phyloP scores from a whole-genome alignment of 2,329 filamentous ascomycete genomes.

The Biscogniauxia marginata region DNA sequence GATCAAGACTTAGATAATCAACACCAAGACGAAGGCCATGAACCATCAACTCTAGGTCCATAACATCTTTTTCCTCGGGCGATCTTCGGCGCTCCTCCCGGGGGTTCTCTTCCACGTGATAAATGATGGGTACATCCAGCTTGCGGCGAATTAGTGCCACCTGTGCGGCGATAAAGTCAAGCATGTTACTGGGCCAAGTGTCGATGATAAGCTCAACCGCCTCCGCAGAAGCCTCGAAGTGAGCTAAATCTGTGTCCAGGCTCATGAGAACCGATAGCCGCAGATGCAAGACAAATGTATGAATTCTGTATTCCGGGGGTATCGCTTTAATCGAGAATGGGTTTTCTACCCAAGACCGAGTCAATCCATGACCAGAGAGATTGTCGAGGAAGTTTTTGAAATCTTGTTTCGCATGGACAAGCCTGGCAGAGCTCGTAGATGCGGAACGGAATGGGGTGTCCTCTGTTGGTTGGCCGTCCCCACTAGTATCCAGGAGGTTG shows the following conservation, averaged over 20 bases:
- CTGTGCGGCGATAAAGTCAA: conserved; percentile 51
- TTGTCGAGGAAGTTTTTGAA: conserved; percentile 59
- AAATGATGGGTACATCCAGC: conserved; percentile 55
- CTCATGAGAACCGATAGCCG: conserved; percentile 57
- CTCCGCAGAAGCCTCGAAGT: conserved; percentile 58
- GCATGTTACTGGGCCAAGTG: conserved; percentile 50
- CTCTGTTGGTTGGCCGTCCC: conserved; percentile 28
- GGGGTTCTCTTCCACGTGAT: conserved; percentile 52
- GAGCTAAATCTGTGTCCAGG: conserved; percentile 48
- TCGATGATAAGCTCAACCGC: conserved; percentile 61
- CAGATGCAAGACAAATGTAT: conserved; percentile 63
- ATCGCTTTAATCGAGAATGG: conserved; percentile 60
- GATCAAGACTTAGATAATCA: conserved; percentile 63
- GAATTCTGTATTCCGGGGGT: conserved; percentile 55
- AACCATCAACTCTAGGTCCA: conserved; percentile 57
- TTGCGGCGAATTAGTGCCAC: conserved; percentile 57
- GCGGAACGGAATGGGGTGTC: conserved; percentile 38
- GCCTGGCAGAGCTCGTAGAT: conserved; percentile 52
- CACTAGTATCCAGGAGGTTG: conserved; percentile 56
- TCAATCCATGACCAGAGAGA: conserved; percentile 52
- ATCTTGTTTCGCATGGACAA: conserved; percentile 60
- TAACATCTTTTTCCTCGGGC: conserved; percentile 37
- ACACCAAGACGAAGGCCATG: conserved; percentile 65
- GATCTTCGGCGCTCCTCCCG: conserved; percentile 40
- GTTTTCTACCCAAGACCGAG: conserved; percentile 54